phyloP scores from a whole-genome alignment of 2,329 filamentous ascomycete genomes.

The Penicillium vulpinum region DNA sequence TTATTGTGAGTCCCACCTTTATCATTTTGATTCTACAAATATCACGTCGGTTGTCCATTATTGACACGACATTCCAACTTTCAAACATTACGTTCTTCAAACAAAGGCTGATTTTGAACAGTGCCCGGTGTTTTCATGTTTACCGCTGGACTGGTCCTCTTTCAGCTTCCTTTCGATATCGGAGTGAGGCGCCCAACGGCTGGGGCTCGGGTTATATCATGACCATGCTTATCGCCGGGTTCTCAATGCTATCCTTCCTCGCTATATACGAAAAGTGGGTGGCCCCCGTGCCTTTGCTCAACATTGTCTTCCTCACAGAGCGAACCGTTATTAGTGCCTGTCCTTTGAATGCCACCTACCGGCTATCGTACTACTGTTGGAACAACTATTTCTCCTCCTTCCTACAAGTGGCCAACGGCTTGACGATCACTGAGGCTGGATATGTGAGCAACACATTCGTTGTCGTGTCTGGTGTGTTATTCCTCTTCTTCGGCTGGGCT shows the following conservation, averaged over 20 bases:
- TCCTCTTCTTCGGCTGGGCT: slow-evolving; percentile 54
- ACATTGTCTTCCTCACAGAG: slow-evolving; percentile 51
- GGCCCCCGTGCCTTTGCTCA: slow-evolving; percentile 54
- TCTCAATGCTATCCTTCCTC: slow-evolving; percentile 54
- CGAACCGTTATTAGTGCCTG: slow-evolving; percentile 30
- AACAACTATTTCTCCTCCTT: slow-evolving; percentile 30
- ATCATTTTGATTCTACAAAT: neutral
- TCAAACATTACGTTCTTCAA: neutral
- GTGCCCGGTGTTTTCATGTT: slow-evolving; percentile 60
- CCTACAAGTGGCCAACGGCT: slow-evolving; percentile 28
- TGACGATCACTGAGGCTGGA: slow-evolving; percentile 31
- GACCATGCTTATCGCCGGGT: slow-evolving; percentile 54
- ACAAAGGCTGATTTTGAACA: slow-evolving; percentile 11
- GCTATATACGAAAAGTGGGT: slow-evolving; percentile 55
- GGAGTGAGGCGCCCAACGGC: slow-evolving; percentile 29
- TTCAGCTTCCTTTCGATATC: slow-evolving; percentile 64
- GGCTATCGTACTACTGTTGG: slow-evolving; percentile 34
- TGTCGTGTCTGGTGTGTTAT: slow-evolving; percentile 56
- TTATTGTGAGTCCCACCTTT: slow-evolving; percentile 42
- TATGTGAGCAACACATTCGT: slow-evolving; percentile 53
- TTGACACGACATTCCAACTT: neutral
- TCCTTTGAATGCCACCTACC: slow-evolving; percentile 30
- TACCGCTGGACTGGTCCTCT: slow-evolving; percentile 58
- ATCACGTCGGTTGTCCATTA: neutral
- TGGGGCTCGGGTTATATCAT: slow-evolving; percentile 50